These are phyloP conservation scores for Botrytis hyacinthi DNA, from an alignment of 2,329 filamentous ascomycete species.

Conservation along the genomic window DNA sequence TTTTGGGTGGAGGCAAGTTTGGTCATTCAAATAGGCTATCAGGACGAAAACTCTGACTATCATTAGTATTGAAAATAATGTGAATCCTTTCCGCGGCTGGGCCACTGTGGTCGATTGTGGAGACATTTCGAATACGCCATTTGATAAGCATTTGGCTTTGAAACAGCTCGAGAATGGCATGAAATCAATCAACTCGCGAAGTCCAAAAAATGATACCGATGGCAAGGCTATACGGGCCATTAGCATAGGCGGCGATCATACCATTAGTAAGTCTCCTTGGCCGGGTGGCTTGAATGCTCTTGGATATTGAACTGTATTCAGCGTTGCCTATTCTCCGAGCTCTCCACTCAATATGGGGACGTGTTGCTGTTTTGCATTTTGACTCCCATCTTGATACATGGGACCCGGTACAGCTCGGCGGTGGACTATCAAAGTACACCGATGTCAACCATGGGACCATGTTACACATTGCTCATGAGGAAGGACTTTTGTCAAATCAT, in stretches of 20 bases:
- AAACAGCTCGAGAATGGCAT: slow-evolving; percentile 35
- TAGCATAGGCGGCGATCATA: slow-evolving; percentile 37
- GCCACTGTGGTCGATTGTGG: slow-evolving; percentile 36
- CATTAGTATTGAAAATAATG: slow-evolving; percentile 33
- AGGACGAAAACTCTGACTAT: slow-evolving; percentile 19
- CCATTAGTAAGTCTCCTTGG: slow-evolving; percentile 31
- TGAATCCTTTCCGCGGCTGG: slow-evolving; percentile 37
- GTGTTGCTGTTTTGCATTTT: slow-evolving; percentile 36
- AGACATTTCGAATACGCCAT: slow-evolving; percentile 36
- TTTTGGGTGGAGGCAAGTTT: slow-evolving; percentile 33
- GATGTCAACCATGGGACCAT: slow-evolving; percentile 39
- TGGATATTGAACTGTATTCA: slow-evolving; percentile 19
- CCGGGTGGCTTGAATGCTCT: not conserved
- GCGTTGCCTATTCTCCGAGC: slow-evolving; percentile 37
- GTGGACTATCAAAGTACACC: slow-evolving; percentile 34
- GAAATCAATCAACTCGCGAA: slow-evolving; percentile 29
- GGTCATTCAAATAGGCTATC: not conserved
- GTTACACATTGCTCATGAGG: slow-evolving; percentile 39
- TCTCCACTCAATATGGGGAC: slow-evolving; percentile 36
- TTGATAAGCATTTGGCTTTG: slow-evolving; percentile 35
- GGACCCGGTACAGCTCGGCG: slow-evolving; percentile 36
- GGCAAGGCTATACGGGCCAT: slow-evolving; percentile 34
- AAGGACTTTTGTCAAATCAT: slow-evolving; percentile 36
- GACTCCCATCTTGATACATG: slow-evolving; percentile 38
- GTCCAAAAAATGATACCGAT: slow-evolving; percentile 33